phyloP scores from a whole-genome alignment of 140 eudicot species.

The Bidens hawaiensis region DNA sequence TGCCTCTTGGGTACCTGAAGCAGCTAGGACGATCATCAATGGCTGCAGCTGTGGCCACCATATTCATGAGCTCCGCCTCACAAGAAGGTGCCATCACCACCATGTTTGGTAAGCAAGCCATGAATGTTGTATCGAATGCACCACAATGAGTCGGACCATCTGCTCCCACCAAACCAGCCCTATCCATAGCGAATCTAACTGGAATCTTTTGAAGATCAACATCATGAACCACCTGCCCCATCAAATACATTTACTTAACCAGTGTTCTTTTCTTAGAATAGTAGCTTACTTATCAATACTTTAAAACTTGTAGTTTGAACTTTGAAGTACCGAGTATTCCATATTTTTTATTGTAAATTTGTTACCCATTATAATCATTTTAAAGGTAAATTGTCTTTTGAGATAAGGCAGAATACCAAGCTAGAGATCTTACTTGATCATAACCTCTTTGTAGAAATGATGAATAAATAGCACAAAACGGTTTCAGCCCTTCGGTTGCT shows the following conservation, averaged over 20 bases:
- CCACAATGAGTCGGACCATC: constrained; percentile 93
- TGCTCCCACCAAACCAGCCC: constrained; percentile 84
- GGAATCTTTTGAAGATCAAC: constrained; percentile 85
- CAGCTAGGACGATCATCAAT: constrained; percentile 80
- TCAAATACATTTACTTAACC: neutral
- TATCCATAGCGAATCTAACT: constrained; percentile 68
- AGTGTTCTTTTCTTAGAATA: too few species aligned
- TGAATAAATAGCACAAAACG: constrained; percentile 80
- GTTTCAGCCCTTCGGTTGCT: constrained; percentile 79
- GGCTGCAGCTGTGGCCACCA: constrained; percentile 78
- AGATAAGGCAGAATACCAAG: neutral
- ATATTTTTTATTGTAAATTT: too few species aligned
- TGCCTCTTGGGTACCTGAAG: constrained; percentile 78
- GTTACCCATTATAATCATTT: neutral
- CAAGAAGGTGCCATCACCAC: constrained; percentile 84
- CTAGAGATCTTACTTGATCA: constrained; percentile 51
- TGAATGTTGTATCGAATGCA: constrained; percentile 66
- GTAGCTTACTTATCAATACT: too few species aligned
- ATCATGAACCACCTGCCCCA: constrained; percentile 67
- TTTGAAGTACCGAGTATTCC: too few species aligned
- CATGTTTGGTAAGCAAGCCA: constrained; percentile 91
- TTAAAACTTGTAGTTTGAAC: too few species aligned
- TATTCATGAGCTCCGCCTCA: constrained; percentile 69
- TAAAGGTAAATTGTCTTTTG: neutral
- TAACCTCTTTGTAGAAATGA: constrained; percentile 82